Base-by-base conservation (phyloP, 768 basidiomycete genomes). In the Boletus rubroflammeus region DNA sequence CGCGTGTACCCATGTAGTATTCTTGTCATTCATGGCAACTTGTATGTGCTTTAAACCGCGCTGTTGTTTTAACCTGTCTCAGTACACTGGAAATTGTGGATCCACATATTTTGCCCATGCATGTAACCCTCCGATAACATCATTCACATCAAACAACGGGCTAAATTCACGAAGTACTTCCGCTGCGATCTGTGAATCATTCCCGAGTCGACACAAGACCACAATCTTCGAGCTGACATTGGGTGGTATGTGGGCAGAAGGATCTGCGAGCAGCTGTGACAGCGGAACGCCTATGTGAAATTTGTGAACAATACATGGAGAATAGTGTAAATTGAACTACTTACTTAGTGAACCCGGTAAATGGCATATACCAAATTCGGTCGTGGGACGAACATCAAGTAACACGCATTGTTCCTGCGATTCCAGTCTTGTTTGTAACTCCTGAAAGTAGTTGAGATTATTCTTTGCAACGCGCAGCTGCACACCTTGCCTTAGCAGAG, bases 171-270 rank as follows among this genome's bases (percentile, higher is more conserved):
- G 62, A 45, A 65, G 62, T 8, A 71, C 73, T 34, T 83, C 76
- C 0, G 84, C 93, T 29, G 94, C 96, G 19, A 91, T 80, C 67
- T 93, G 90, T 1, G 93, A 96, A 68, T 98, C 96, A 64, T 98
- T 98, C 5, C 96, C 95, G 21, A 93, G 75, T 29, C 92, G 80
- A 70, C 95, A 98, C 26, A 97, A 70, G 17, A 97, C 73, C 55
- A 84, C 84, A 17, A 66, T 44, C 9, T 75, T 68, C 10, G 59
- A 66, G 19, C 56, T 50, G 26, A 54, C 45, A 38, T 64, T 58
- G 3, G 58, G 36, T 6, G 73, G 63, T n/a, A 83, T 47, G 50
- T 75, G 68, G 1, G 70, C 60, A n/a, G 67, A 57, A 0, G 92
- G 93, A 51, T 84, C 73, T 3, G 81, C 78, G 1, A 88, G 73